Conservation (phyloP, 768 basidiomycete species). For the Mycena amicta region DNA sequence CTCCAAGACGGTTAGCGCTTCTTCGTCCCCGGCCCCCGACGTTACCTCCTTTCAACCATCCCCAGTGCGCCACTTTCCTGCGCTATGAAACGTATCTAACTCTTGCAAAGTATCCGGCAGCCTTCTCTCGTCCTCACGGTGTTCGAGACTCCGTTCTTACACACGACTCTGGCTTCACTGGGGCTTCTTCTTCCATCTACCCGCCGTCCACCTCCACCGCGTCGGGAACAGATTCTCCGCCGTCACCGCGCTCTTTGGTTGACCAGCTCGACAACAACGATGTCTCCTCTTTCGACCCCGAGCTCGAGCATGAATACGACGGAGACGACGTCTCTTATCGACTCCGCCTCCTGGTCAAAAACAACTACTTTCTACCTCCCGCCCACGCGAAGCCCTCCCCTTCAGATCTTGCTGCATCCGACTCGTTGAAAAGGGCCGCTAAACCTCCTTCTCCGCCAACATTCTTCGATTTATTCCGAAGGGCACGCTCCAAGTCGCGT, state of each 20-base stretch:
- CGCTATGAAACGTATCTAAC: constrained; percentile 18
- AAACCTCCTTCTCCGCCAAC: constrained; percentile 46
- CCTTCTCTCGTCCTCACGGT: constrained; percentile 48
- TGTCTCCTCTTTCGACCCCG: constrained; percentile 50
- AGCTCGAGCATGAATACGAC: constrained; percentile 55
- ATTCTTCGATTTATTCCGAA: constrained; percentile 74
- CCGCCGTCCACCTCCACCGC: constrained; percentile 65
- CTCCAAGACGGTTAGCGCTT: constrained; percentile 48
- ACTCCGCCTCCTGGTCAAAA: constrained; percentile 80
- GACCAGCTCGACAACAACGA: constrained; percentile 45
- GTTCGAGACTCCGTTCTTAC: constrained; percentile 51
- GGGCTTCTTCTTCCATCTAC: constrained; percentile 79
- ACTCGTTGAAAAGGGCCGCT: constrained; percentile 46
- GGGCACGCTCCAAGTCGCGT: constrained; percentile 61
- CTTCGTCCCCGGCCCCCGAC: constrained; percentile 14
- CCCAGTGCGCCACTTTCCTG: constrained; percentile 18
- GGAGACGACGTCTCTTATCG: constrained; percentile 86
- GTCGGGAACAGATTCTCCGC: constrained; percentile 64
- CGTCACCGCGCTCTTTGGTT: constrained; percentile 62
- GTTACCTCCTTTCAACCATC: constrained; percentile 6
- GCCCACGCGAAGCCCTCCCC: constrained; percentile 82
- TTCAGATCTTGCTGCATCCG: constrained; percentile 55
- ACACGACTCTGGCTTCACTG: constrained; percentile 54
- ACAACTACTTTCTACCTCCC: constrained; percentile 87
- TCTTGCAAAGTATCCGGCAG: constrained; percentile 34